A percentile compares a stretch with the other conserved stretches of the same genome.
phyloP scores from a whole-genome alignment of 305 asterid species.

The Rubia tinctorum region DNA sequence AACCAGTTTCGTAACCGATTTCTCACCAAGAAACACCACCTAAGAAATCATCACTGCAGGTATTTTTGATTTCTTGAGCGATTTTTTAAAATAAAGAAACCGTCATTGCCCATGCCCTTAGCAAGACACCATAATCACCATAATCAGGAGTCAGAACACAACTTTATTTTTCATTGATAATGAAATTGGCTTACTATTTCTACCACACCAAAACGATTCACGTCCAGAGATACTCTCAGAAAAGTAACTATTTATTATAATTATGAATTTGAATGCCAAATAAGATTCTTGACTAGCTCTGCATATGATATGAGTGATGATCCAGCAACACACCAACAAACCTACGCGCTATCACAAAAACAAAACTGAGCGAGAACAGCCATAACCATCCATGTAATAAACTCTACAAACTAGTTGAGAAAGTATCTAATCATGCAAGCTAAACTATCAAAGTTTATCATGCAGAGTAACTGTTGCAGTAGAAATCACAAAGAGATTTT shows the following conservation, averaged over 20 bases:
- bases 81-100: no score
- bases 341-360: background rate
- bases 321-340: background rate
- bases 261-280: background rate
- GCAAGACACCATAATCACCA: no score
- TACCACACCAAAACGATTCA: background rate
- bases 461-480: background rate
- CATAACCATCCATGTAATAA: background rate
- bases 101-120: no score
- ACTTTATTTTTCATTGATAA: no score
- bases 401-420: background rate
- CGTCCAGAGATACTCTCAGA: background rate
- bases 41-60: no score
- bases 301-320: background rate
- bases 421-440: background rate
- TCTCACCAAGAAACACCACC: no score
- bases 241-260: no score
- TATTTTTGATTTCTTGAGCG: no score
- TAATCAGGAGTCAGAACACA: no score
- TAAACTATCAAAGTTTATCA: background rate
- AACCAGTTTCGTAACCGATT: no score
- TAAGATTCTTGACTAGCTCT: background rate
- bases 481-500: slow-evolving; percentile 24
- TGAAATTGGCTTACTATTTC: background rate
- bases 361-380: background rate